Evolutionary conservation across 148 eudicot genomes (phyloP).

Genomic region (Silene latifolia): DNA sequence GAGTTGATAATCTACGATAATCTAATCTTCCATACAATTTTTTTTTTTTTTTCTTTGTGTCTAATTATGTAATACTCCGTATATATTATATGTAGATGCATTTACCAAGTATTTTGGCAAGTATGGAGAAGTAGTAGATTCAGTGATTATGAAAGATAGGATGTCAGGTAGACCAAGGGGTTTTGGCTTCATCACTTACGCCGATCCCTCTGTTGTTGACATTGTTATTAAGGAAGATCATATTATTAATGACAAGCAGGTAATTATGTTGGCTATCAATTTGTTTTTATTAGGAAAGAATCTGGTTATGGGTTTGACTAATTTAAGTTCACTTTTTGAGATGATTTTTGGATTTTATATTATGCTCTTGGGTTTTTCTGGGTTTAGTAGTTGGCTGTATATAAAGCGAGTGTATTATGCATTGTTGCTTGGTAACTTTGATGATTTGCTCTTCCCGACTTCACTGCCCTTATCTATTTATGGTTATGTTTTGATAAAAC

Average conservation of each 20-base stretch:
- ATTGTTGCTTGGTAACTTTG: too few relatives aligned
- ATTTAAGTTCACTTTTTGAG: too few relatives aligned
- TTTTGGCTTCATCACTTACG: slow-evolving; percentile 66
- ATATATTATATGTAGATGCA: slow-evolving; percentile 21
- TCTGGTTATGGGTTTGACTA: too few relatives aligned
- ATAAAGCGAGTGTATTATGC: too few relatives aligned
- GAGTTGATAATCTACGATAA: background rate
- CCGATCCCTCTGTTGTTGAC: slow-evolving; percentile 62
- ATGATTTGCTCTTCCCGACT: background rate
- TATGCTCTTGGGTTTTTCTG: too few relatives aligned
- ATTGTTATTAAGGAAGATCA: slow-evolving; percentile 57
- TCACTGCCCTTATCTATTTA: background rate
- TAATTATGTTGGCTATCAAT: too few relatives aligned
- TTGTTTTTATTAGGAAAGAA: too few relatives aligned
- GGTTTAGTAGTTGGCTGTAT: too few relatives aligned
- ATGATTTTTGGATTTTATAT: too few relatives aligned
- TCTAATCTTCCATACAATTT: background rate
- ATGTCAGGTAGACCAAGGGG: slow-evolving; percentile 67
- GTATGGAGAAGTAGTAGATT: slow-evolving; percentile 71
- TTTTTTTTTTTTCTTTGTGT: too few relatives aligned
- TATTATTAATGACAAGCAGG: slow-evolving; percentile 61
- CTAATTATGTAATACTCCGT: too few relatives aligned
- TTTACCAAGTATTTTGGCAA: slow-evolving; percentile 63
- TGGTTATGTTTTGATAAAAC: background rate
- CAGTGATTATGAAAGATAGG: slow-evolving; percentile 74